Evolutionary conservation across 257 asterid genomes (phyloP), one percentile per base, ranked within the genome.

Genomic region (Apocynum venetum): DNA sequence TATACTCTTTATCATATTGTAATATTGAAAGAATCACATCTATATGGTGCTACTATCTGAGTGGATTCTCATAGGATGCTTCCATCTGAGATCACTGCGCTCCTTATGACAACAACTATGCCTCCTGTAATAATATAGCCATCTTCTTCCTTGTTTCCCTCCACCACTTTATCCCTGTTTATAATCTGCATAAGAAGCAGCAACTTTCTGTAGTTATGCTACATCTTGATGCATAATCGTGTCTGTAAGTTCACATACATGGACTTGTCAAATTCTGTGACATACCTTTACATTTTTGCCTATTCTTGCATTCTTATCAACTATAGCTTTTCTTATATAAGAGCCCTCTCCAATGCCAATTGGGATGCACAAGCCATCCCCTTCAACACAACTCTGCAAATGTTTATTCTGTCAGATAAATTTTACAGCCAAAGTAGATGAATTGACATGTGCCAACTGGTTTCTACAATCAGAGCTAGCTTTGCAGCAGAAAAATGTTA

Each of bases 201-300:
- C 15, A 65, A 55, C 3, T 10, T 3, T 47, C 4, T 25, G 8
- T 64, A 8, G 70, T 10, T 64, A 36, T 31, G 5, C 31, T 25
- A 25, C 31, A 25, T 25, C 31, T 25, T 25, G 31, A 25, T 25
- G 31, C 31, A 25, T 25, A 25, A 48, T 25, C n/a, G 9, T 59
- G 8, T 25, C 15, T 31, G 15, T 35, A 2, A 51, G 13, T 51
- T 35, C 40, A n/a, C 68, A 10, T 53, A 3, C 4, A 63, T 35
- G 44, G 4, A 35, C 14, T 11, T 64, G 47, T 13, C 47, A 56
- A 52, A 53, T 1, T 53, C 20, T 53, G 6, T 53, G 59, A 53
- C 4, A 67, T 84, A 93, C 98, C 97, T 78, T 84, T 10, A 93
- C 98, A 91, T 91, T 87, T 80, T 85, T 90, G 77, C 98, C 98